Evolutionary conservation across 1,139 yeast species (phyloP).

Genomic region (Geotrichum armillariae): DNA sequence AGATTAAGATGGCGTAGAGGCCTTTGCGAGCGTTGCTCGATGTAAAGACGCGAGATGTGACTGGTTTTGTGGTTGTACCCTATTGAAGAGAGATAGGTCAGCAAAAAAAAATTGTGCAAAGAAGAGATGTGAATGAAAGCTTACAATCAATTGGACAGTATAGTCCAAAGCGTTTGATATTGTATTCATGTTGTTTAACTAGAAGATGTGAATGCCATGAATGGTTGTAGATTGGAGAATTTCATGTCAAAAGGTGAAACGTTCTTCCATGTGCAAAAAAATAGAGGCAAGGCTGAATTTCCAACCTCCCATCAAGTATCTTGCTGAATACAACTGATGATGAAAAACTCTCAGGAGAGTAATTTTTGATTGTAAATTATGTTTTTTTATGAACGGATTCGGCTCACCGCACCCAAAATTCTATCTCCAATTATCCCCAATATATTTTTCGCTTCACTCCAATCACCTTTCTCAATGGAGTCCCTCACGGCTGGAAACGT

Average conservation of each 20-base stretch:
- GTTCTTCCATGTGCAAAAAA: no score
- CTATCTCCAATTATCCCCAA: slow-evolving; percentile 5
- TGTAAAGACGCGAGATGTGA: slow-evolving; percentile 8
- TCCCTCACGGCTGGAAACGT: slow-evolving; percentile 79
- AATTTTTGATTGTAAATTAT: no score
- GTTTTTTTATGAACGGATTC: no score
- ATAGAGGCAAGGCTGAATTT: no score
- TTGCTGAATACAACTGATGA: no score
- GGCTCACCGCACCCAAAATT: not conserved
- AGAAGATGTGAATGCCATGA: no score
- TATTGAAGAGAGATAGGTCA: not conserved
- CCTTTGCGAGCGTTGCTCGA: slow-evolving; percentile 2
- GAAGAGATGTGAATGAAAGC: not conserved
- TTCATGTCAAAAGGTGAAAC: no score
- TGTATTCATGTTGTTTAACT: no score
- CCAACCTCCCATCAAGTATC: no score
- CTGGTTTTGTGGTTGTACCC: not conserved
- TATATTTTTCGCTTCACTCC: slow-evolving; percentile 51
- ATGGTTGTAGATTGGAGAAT: no score
- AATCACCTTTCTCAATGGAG: slow-evolving; percentile 51
- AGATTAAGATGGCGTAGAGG: not conserved
- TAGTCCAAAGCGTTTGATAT: no score
- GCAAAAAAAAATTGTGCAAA: not conserved
- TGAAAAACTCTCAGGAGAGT: no score
- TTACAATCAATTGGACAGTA: not conserved